Base-by-base conservation (phyloP, 23 red algal genomes). In the Gracilaria caudata region DNA sequence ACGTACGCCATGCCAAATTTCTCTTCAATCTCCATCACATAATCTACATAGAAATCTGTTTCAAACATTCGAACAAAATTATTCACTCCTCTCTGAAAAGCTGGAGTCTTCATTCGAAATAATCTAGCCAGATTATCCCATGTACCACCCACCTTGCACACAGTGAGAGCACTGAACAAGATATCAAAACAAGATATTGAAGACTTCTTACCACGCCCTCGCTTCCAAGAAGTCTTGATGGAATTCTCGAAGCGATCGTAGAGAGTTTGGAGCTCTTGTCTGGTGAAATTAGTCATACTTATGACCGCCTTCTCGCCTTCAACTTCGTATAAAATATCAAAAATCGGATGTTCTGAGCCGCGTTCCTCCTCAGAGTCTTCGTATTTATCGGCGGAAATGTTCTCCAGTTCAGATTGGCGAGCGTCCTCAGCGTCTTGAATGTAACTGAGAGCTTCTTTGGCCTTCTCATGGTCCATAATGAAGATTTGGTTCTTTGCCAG, bases 131-230 rank as follows among this genome's bases (percentile, higher is more conserved):
- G 32, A 63, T 3, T 2, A 25, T 83, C 56, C 33, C 79, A 83
- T 44, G 19, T 16, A 39, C 79, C 79, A 0, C 55, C 79, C 1
- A 61, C 4, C 37, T 83, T 83, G 21, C 64, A 65, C 1, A 83
- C 79, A 0, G 79, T 17, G 3, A 83, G 35, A 2, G 56, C 39
- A 21, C 65, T 83, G 21, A 83, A 83, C 4, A 64, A 46, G 4
- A 64, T 29, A 43, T 83, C 79, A 43, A 39, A 5, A 5, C 20
- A 16, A 13, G 30, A 32, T 5, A 34, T 24, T 3, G 34, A 20
- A 34, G n/a, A 64, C 20, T 39, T 83, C 21, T 35, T 61, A 39
- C 34, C 60, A 20, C 79, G 53, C 0, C 55, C 60, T 17, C 11
- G 1, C 13, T 68, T 83, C 34, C 33, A 64, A 21, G 10, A 4